phyloP scores from a whole-genome alignment of 768 basidiomycete species.

The Tulasnella calospora region DNA sequence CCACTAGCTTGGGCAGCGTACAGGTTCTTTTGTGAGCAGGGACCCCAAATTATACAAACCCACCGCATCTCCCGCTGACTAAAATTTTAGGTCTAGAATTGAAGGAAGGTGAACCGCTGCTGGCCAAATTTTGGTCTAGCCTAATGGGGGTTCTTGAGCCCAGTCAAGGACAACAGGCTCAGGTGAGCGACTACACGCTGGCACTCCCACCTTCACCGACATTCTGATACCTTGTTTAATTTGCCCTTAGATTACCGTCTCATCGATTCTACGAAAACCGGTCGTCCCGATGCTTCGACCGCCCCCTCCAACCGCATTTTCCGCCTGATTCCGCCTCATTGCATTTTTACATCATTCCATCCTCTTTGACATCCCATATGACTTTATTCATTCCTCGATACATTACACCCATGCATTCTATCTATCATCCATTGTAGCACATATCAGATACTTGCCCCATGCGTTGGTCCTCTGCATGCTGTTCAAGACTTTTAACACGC shows the following conservation, averaged over 20 bases:
- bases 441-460: too few relatives aligned
- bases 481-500: too few relatives aligned
- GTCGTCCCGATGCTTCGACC: not conserved
- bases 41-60: not conserved
- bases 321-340: not conserved
- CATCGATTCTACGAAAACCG: not conserved
- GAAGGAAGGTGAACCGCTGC: not conserved
- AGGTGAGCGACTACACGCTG: not conserved
- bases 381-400: not conserved
- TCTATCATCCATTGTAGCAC: not conserved
- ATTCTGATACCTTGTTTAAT: not conserved
- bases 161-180: not conserved
- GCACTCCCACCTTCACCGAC: not conserved
- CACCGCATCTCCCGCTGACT: not conserved
- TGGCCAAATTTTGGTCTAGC: not conserved
- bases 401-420: not conserved
- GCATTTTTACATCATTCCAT: not conserved
- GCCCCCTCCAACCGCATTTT: not conserved
- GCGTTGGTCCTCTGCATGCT: too few relatives aligned
- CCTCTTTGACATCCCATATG: not conserved
- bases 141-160: not conserved
- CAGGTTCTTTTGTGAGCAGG: not conserved
- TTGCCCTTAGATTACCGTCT: not conserved
- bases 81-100: not conserved
- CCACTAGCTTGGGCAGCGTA: not conserved